These are phyloP conservation scores for Hericium erinaceus DNA, from an alignment of 768 basidiomycete species.

Conservation along the genomic window DNA sequence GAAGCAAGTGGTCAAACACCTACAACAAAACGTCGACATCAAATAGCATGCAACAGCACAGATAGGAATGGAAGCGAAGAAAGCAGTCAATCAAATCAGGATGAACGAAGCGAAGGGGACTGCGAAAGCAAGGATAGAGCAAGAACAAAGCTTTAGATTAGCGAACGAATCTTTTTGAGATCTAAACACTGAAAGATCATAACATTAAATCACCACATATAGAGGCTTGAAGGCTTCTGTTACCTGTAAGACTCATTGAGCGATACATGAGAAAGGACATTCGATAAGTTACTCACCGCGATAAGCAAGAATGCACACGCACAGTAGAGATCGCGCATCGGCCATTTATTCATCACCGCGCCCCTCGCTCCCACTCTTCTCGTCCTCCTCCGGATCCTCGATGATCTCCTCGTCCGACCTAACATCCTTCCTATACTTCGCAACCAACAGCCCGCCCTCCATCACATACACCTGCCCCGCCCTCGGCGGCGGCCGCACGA, in stretches of 20 bases:
- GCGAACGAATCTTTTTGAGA: neutral
- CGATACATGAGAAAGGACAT: neutral
- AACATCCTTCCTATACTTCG: neutral
- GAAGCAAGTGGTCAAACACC: too few relatives aligned
- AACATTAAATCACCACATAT: neutral
- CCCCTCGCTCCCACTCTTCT: neutral
- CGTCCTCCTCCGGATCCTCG: neutral
- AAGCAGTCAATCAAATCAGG: neutral
- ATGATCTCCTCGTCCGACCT: neutral
- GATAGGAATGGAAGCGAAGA: neutral
- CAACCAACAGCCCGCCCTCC: conserved; percentile 5
- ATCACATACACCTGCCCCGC: conserved; percentile 2
- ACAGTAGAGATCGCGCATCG: neutral
- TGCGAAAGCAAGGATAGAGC: neutral
- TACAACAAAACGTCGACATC: too few relatives aligned
- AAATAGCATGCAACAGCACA: neutral
- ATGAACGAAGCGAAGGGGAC: neutral
- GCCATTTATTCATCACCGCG: neutral
- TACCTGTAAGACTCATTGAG: too few relatives aligned
- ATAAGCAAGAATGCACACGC: neutral
- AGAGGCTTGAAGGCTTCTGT: too few relatives aligned
- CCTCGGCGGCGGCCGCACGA: conserved; percentile 4
- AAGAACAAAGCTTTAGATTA: neutral
- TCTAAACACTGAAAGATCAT: neutral
- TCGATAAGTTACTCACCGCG: neutral